Base-by-base conservation (phyloP, 768 basidiomycete genomes). In the Tulasnella sp. region DNA sequence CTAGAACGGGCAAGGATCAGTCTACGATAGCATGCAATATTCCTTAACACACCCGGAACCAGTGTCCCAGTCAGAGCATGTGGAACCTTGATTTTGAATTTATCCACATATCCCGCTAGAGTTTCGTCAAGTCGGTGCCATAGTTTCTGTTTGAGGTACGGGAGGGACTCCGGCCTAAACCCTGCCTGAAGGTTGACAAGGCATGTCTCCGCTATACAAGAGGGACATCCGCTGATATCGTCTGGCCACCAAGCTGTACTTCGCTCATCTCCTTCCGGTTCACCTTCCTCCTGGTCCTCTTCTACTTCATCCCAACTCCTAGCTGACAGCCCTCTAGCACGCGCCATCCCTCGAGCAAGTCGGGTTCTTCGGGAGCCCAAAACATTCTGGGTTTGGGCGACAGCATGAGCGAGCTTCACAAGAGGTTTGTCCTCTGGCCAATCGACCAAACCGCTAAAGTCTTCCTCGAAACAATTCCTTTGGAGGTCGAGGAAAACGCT, bases 171-270 rank as follows among this genome's bases (percentile, higher is more conserved):
- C 11, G 71, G 71, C 40, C 71, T 37, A 31, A 72, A 72, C 11
- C 71, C 71, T 19, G 71, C 71, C 19, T 45, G 49, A 5, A 72
- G 42, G 49, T n/a, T n/a, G 17, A 34, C 49, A 36, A 45, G 31
- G 7, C 31, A 34, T 0, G 38, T 45, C 42, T 72, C 71, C 14
- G 40, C 38, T 1, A 72, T 9, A 4, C 40, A 72, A 0, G 71
- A 72, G 0, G 71, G 38, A 31, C 71, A 40, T 22, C 71, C 71
- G 31, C 71, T 72, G 22, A 45, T 17, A 14, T 39, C 31, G 11
- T 72, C 71, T n/a, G 71, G 71, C 71, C 71, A 72, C 71, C 71
- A 72, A 1, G 71, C 40, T 22, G 71, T 12, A 34, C 71, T 72
- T 6, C 71, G 37, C 42, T 72, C 25, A 31, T 72, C 71, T n/a